A percentile compares a stretch with the other conserved stretches of the same genome.
phyloP scores from a whole-genome alignment of 1,284 basidiomycete species.

The Apiotrichum porosum region DNA sequence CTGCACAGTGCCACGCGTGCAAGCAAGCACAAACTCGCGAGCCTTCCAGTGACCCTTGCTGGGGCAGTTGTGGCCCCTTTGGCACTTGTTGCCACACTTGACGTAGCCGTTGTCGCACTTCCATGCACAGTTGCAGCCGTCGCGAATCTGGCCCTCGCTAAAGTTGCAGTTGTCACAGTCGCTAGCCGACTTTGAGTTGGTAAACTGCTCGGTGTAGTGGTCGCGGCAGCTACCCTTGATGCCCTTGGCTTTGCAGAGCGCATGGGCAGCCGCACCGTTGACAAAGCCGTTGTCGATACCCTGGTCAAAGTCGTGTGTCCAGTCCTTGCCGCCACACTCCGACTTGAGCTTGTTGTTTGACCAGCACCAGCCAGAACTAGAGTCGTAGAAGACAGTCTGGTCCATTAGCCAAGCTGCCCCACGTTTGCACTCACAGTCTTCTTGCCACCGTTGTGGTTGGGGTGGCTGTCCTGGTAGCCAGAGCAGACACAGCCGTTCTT shows the following conservation, averaged over 20 bases:
- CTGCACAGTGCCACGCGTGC: background rate
- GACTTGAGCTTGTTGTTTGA: no score
- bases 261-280: constrained; percentile 1
- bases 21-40: background rate
- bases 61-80: background rate
- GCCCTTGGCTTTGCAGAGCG: background rate
- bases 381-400: no score
- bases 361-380: no score
- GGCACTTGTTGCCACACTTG: background rate
- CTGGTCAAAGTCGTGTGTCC: no score
- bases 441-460: no score
- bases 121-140: background rate
- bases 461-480: no score
- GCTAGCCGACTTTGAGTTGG: background rate
- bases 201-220: background rate
- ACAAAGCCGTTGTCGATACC: background rate
- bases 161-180: no score
- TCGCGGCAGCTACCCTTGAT: background rate
- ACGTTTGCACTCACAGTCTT: no score
- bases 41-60: background rate
- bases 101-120: background rate
- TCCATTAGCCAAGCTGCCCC: no score
- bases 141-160: no score
- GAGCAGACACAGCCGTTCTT: no score
- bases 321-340: no score